These are phyloP conservation scores for Plasmodium malariae DNA, from an alignment of 169 alveolate species.

Conservation along the genomic window DNA sequence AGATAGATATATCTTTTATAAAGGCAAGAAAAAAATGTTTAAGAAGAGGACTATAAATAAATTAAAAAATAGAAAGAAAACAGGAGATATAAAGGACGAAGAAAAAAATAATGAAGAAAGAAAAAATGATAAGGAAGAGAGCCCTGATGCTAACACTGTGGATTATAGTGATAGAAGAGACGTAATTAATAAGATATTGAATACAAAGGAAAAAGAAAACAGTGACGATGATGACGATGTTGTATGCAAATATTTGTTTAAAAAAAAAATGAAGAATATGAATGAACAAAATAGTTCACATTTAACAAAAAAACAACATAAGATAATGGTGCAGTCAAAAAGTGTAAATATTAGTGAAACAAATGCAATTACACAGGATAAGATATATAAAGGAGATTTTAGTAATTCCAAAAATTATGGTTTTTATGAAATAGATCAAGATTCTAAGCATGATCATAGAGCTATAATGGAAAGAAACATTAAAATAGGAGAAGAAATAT, in stretches of 20 bases:
- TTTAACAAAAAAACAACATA: conserved; percentile 61
- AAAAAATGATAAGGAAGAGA: conserved; percentile 17
- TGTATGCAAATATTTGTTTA: conserved; percentile 56
- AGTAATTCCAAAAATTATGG: conserved; percentile 71
- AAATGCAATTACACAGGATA: conserved; percentile 76
- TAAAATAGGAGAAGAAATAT: conserved; percentile 86
- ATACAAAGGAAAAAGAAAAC: conserved; percentile 15
- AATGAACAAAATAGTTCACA: conserved; percentile 46
- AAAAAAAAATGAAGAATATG: conserved; percentile 68
- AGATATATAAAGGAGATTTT: conserved; percentile 58
- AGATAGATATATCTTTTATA: conserved; percentile 28
- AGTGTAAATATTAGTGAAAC: conserved; percentile 53
- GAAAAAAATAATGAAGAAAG: conserved; percentile 27
- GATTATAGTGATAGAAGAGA: conserved; percentile 13
- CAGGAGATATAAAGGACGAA: conserved; percentile 61
- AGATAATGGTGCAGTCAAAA: conserved; percentile 31
- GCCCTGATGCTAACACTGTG: neutral
- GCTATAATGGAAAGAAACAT: conserved; percentile 88
- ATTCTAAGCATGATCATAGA: conserved; percentile 83
- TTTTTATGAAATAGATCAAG: conserved; percentile 88
- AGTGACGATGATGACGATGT: conserved; percentile 57
- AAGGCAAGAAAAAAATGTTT: conserved; percentile 39
- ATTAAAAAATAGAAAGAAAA: conserved; percentile 51
- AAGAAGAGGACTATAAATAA: conserved; percentile 50
- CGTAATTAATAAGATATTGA: neutral